These are phyloP conservation scores for Buxus sempervirens DNA, from an alignment of 164 flowering plant genomes.

Conservation along the genomic window DNA sequence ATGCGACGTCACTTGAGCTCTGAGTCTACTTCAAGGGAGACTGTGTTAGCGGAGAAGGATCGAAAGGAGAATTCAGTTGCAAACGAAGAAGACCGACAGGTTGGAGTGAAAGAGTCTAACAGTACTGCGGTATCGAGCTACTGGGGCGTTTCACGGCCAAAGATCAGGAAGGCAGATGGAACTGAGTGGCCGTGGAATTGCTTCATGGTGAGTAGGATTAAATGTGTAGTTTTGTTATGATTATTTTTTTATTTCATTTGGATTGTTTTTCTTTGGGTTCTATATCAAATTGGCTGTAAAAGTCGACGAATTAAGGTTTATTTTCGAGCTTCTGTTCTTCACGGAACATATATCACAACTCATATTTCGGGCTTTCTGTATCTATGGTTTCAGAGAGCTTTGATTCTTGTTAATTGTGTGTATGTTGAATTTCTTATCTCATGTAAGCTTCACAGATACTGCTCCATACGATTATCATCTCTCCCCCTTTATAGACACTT, in stretches of 20 bases:
- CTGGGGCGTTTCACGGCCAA: constrained; percentile 67
- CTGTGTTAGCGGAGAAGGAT: constrained; percentile 19
- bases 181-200: constrained; percentile 94
- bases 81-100: constrained; percentile 13
- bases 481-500: no score
- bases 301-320: background rate
- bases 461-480: background rate
- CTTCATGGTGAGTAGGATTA: constrained; percentile 51
- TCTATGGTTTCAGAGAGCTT: background rate
- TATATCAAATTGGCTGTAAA: background rate
- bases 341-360: no score
- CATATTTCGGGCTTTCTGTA: no score
- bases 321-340: background rate
- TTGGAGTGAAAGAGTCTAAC: constrained; percentile 10
- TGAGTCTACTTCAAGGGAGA: constrained; percentile 11
- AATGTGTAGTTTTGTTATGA: background rate
- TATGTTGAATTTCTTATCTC: background rate
- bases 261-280: background rate
- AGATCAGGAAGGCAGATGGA: constrained; percentile 69
- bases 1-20: constrained; percentile 30
- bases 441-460: background rate
- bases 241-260: background rate
- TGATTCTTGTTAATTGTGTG: background rate
- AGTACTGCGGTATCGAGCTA: constrained; percentile 45
- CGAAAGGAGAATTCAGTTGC: constrained; percentile 18